Evolutionary conservation across 2,329 filamentous ascomycete species (phyloP).

Genomic region (Aureobasidium mangrovei): DNA sequence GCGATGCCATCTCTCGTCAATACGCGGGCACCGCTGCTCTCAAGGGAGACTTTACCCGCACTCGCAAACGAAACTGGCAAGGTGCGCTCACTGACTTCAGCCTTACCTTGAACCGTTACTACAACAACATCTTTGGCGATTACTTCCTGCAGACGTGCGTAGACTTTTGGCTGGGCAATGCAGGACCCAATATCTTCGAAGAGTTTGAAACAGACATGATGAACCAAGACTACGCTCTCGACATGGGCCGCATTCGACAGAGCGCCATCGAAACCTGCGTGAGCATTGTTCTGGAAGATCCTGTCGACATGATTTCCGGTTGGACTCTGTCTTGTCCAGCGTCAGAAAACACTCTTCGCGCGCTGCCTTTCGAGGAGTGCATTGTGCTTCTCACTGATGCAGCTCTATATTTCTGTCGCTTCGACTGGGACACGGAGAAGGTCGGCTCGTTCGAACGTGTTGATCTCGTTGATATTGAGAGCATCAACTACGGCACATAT

Average conservation of each 20-base stretch:
- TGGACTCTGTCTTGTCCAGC: slow-evolving; percentile 81
- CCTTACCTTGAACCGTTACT: slow-evolving; percentile 71
- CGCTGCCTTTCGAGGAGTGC: slow-evolving; percentile 73
- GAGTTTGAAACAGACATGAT: slow-evolving; percentile 94
- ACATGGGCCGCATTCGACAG: slow-evolving; percentile 73
- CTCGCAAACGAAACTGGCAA: slow-evolving; percentile 78
- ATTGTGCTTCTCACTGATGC: slow-evolving; percentile 78
- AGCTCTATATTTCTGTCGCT: slow-evolving; percentile 79
- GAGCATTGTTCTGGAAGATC: slow-evolving; percentile 71
- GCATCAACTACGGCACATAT: slow-evolving; percentile 74
- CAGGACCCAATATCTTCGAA: slow-evolving; percentile 75
- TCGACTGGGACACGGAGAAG: slow-evolving; percentile 94
- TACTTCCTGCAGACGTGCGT: slow-evolving; percentile 95
- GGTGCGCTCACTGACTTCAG: slow-evolving; percentile 88
- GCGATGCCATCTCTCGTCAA: slow-evolving; percentile 88
- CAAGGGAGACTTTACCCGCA: slow-evolving; percentile 94
- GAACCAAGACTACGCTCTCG: slow-evolving; percentile 83
- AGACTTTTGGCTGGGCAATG: slow-evolving; percentile 86
- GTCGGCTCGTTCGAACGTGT: slow-evolving; percentile 86
- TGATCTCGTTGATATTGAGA: slow-evolving; percentile 61
- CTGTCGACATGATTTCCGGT: slow-evolving; percentile 81
- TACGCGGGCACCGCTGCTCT: slow-evolving; percentile 93
- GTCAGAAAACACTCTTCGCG: slow-evolving; percentile 56
- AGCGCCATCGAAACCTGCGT: slow-evolving; percentile 83
- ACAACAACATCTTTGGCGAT: slow-evolving; percentile 89